phyloP scores from a whole-genome alignment of 306 rosid genomes.

The Adenanthera pavonina region DNA sequence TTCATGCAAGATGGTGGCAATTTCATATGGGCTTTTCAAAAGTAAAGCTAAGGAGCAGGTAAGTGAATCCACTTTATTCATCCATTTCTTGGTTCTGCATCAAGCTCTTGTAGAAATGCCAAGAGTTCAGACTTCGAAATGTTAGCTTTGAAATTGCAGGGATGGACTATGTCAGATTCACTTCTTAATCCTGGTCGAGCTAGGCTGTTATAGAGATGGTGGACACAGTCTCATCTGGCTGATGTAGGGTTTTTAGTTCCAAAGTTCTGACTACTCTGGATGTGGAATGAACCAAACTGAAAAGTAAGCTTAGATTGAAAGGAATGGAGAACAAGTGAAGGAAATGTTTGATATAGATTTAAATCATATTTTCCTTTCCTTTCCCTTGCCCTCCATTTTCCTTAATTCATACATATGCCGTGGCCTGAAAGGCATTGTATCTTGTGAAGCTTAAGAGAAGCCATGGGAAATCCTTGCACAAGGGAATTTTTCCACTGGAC shows the following conservation, averaged over 20 bases:
- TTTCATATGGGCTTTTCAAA: slow-evolving; percentile 78
- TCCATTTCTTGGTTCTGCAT: slow-evolving; percentile 17
- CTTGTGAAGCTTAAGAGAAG: background rate
- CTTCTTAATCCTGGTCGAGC: slow-evolving; percentile 74
- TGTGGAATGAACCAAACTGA: background rate
- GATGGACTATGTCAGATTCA: slow-evolving; percentile 73
- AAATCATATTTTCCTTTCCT: background rate
- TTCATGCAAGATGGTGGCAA: slow-evolving; percentile 79
- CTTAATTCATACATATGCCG: background rate
- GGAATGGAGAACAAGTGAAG: background rate
- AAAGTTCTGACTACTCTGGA: background rate
- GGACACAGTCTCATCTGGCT: background rate
- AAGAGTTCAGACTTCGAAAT: slow-evolving; percentile 19
- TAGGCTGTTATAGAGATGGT: slow-evolving; percentile 41
- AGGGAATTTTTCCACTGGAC: background rate
- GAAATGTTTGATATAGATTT: background rate
- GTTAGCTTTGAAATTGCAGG: slow-evolving; percentile 43
- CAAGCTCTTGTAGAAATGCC: slow-evolving; percentile 6
- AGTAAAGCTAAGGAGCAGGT: slow-evolving; percentile 87
- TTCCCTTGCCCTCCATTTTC: background rate
- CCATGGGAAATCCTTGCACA: slow-evolving; percentile 6
- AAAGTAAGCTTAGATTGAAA: background rate
- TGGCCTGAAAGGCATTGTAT: background rate
- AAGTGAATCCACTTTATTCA: slow-evolving; percentile 35
- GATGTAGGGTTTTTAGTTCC: slow-evolving; percentile 6